These are phyloP conservation scores for Russula sp. DNA, from an alignment of 768 basidiomycete genomes.

Conservation along the genomic window DNA sequence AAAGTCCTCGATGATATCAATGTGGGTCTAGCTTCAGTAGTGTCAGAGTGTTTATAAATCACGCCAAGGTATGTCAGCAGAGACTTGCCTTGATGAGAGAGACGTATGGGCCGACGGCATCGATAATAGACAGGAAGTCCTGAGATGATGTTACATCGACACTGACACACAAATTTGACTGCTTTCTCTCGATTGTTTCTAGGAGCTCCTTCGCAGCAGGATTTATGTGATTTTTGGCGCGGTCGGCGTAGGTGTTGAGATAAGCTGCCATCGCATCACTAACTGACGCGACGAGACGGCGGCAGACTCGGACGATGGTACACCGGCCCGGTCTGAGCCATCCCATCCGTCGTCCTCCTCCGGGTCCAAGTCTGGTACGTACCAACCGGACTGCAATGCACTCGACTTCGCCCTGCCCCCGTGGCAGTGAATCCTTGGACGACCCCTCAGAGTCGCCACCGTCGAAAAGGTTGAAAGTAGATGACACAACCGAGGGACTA, in stretches of 20 bases:
- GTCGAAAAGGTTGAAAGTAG: constrained; percentile 34
- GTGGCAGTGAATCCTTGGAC: constrained; percentile 24
- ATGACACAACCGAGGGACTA: constrained; percentile 17
- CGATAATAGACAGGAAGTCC: constrained; percentile 80
- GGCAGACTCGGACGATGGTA: background rate
- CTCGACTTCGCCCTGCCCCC: constrained; percentile 1
- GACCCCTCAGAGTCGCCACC: constrained; percentile 24
- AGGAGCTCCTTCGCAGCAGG: constrained; percentile 74
- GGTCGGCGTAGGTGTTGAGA: constrained; percentile 51
- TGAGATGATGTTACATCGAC: constrained; percentile 82
- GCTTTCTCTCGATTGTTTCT: constrained; percentile 76
- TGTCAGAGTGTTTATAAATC: constrained; percentile 23
- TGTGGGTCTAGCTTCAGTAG: constrained; percentile 64
- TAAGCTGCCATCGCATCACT: constrained; percentile 22
- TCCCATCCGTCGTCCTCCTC: no score
- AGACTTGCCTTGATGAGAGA: constrained; percentile 85
- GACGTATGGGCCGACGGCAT: constrained; percentile 80
- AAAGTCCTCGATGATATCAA: constrained; percentile 94
- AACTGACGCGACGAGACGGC: no score
- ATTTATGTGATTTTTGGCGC: constrained; percentile 54
- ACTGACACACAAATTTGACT: constrained; percentile 89
- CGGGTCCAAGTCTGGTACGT: no score
- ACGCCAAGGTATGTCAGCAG: background rate
- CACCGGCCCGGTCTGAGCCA: background rate
- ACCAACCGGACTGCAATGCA: background rate